A percentile compares a stretch with the other conserved stretches of the same genome.
These are phyloP conservation scores for Cyberlindnera mycetangii DNA, from an alignment of 805 yeast genomes.

Conservation along the genomic window DNA sequence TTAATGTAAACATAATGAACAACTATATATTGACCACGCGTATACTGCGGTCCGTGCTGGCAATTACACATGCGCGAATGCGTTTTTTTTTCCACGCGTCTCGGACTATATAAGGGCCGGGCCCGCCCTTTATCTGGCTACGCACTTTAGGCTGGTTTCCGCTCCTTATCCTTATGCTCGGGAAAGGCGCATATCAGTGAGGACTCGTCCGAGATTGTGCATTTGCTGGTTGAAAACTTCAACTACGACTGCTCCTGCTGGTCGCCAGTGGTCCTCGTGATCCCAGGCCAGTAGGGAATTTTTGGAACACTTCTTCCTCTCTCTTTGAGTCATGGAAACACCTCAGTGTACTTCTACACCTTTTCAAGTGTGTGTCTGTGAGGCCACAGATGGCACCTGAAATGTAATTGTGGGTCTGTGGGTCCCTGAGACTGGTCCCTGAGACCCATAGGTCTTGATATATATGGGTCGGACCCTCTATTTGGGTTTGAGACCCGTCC, in stretches of 20 bases:
- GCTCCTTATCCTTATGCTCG: constrained; percentile 94
- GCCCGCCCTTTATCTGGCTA: not conserved
- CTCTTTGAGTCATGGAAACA: constrained; percentile 2
- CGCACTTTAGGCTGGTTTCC: not conserved
- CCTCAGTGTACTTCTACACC: constrained; percentile 6
- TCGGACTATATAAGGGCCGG: not conserved
- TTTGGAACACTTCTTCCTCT: constrained; percentile 20
- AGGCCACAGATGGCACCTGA: constrained; percentile 11
- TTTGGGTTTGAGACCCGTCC: too few species aligned
- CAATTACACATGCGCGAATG: constrained; percentile 1
- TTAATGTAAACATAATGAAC: constrained; percentile 1
- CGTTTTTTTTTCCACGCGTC: not conserved
- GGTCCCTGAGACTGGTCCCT: too few species aligned
- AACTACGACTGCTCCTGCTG: constrained; percentile 80
- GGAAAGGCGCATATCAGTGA: constrained; percentile 99
- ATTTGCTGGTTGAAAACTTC: constrained; percentile 99
- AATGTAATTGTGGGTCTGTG: constrained; percentile 8
- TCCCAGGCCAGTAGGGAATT: constrained; percentile 22
- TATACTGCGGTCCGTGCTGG: constrained; percentile 1
- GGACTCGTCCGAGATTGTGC: constrained; percentile 99
- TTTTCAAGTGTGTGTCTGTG: constrained; percentile 10
- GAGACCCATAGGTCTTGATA: too few species aligned
- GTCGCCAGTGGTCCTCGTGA: constrained; percentile 1
- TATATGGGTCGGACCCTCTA: too few species aligned
- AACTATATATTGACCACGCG: constrained; percentile 1